These are phyloP conservation scores for Termitomyces sp. DNA, from an alignment of 768 basidiomycete species.

Conservation along the genomic window DNA sequence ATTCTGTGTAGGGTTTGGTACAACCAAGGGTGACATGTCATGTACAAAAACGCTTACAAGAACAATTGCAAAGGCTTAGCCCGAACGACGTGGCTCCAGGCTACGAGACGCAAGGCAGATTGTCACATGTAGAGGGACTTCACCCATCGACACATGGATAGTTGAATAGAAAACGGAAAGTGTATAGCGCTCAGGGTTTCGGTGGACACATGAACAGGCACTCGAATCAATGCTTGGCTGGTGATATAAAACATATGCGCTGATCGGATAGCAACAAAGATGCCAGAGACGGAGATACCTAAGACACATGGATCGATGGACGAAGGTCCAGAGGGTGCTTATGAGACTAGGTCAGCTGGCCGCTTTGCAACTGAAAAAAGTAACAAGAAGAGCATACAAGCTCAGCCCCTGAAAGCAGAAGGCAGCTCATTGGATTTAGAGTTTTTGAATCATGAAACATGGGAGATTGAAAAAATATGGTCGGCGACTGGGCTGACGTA, in stretches of 20 bases:
- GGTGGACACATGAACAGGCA: constrained; percentile 5
- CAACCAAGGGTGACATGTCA: constrained; percentile 9
- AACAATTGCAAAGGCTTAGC: not conserved
- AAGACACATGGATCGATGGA: too few relatives aligned
- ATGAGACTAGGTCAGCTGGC: not conserved
- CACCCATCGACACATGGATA: not conserved
- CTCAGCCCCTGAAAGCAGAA: not conserved
- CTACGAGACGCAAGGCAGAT: not conserved
- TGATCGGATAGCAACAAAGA: not conserved
- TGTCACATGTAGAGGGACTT: not conserved
- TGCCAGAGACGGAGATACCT: not conserved
- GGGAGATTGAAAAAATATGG: constrained; percentile 16
- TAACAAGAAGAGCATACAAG: not conserved
- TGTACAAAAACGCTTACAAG: not conserved
- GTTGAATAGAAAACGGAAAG: not conserved
- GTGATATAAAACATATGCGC: not conserved
- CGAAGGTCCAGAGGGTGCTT: not conserved
- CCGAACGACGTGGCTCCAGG: not conserved
- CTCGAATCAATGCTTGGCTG: not conserved
- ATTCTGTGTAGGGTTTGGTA: not conserved
- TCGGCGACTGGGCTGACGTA: constrained; percentile 19
- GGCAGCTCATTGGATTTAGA: not conserved
- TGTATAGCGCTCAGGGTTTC: not conserved
- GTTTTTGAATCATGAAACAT: not conserved
- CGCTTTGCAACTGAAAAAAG: not conserved